Evolutionary conservation across 352 stramenopile genomes (phyloP).

Genomic region (Phytopythium delawarense): DNA sequence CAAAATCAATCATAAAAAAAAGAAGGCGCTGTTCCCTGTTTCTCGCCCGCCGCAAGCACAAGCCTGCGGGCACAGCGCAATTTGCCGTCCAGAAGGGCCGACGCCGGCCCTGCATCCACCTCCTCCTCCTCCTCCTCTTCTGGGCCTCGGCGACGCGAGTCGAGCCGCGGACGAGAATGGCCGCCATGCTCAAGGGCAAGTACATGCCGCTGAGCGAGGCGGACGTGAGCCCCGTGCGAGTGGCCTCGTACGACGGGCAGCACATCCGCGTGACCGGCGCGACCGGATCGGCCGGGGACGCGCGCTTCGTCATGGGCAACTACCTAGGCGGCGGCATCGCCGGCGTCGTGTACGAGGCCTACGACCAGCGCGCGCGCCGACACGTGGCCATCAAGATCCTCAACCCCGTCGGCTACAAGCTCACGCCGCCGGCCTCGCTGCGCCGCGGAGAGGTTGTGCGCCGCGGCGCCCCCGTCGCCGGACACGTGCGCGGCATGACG

Average conservation of each 20-base stretch:
- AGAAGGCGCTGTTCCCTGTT: not conserved
- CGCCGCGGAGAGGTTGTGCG: slow-evolving; percentile 87
- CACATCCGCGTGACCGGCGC: slow-evolving; percentile 41
- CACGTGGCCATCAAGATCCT: slow-evolving; percentile 96
- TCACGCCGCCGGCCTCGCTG: slow-evolving; percentile 70
- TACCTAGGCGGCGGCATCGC: slow-evolving; percentile 92
- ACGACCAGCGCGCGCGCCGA: slow-evolving; percentile 67
- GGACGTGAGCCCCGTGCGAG: slow-evolving; percentile 70
- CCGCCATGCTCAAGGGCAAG: slow-evolving; percentile 61
- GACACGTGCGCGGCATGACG: slow-evolving; percentile 56
- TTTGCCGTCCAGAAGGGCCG: not conserved
- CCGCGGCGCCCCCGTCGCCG: slow-evolving; percentile 43
- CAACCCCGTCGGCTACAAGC: slow-evolving; percentile 95
- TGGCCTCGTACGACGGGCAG: slow-evolving; percentile 77
- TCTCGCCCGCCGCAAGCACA: not conserved
- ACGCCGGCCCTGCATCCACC: not conserved
- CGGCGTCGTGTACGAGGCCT: slow-evolving; percentile 91
- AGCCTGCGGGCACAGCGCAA: not conserved
- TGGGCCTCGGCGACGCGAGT: not conserved
- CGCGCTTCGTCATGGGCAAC: slow-evolving; percentile 83
- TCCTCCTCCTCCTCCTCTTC: not conserved
- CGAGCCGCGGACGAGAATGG: not conserved
- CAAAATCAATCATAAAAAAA: not conserved
- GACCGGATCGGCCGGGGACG: slow-evolving; percentile 6
- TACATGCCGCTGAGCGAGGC: slow-evolving; percentile 87